Conservation (phyloP, 1,284 basidiomycete species). For the Moesziomyces globuligerus region DNA sequence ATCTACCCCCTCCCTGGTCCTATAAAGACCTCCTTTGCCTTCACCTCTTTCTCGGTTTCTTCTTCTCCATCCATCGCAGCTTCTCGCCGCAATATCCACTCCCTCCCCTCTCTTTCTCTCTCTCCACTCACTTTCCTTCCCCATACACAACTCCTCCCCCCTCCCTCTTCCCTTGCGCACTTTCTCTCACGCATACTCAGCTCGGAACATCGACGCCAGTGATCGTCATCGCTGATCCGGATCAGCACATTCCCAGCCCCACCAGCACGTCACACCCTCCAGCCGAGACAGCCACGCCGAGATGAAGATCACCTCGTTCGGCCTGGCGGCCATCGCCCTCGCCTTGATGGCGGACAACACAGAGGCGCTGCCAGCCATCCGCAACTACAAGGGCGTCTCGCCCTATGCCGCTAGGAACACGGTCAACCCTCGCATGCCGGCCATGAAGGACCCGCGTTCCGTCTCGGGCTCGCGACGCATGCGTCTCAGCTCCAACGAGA, state of each 20-base stretch:
- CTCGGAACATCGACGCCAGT: too few species aligned
- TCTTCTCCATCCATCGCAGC: constrained; percentile 40
- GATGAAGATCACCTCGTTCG: constrained; percentile 48
- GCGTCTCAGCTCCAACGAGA: constrained; percentile 45
- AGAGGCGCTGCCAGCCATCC: constrained; percentile 44
- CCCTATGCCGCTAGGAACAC: constrained; percentile 33
- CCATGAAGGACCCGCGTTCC: constrained; percentile 35
- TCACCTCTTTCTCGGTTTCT: constrained; percentile 16
- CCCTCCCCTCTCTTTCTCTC: constrained; percentile 6
- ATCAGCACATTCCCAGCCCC: constrained; percentile 5
- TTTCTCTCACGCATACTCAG: constrained; percentile 4
- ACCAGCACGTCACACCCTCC: not conserved
- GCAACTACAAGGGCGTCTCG: constrained; percentile 43
- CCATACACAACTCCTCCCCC: constrained; percentile 3
- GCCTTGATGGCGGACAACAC: constrained; percentile 42
- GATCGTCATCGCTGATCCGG: constrained; percentile 11
- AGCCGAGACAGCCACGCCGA: constrained; percentile 3
- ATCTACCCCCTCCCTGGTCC: not conserved
- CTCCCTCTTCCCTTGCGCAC: too few species aligned
- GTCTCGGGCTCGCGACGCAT: constrained; percentile 32
- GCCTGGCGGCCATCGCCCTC: constrained; percentile 42
- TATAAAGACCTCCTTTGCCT: constrained; percentile 26
- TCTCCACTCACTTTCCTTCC: constrained; percentile 8
- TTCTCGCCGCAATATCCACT: constrained; percentile 13
- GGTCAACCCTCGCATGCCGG: constrained; percentile 17